Percentiles rank a stretch among this genome's conserved stretches.
Conservation (phyloP, 805 yeast species). For the Wickerhamiella galacta region DNA sequence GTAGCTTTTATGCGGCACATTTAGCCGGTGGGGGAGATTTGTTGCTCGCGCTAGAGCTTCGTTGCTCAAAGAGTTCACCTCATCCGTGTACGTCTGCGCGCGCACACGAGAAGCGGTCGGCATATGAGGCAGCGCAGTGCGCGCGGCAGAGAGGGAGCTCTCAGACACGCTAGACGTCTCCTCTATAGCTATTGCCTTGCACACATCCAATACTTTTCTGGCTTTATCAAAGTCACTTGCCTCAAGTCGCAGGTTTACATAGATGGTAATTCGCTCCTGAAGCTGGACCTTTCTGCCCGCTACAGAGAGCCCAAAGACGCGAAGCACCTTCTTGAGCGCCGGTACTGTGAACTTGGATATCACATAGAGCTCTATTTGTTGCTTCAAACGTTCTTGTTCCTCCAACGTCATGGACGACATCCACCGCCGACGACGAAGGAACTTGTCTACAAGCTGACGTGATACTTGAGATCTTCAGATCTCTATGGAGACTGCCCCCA, state of each 20-base stretch:
- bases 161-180: too few relatives aligned
- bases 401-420: too few relatives aligned
- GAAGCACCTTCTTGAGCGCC: slow-evolving; percentile 18
- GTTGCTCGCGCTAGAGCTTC: too few relatives aligned
- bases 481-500: too few relatives aligned
- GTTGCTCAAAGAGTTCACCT: too few relatives aligned
- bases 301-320: slow-evolving; percentile 27
- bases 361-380: not conserved
- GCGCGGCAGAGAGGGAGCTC: too few relatives aligned
- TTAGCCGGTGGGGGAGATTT: not conserved
- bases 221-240: not conserved
- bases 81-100: too few relatives aligned
- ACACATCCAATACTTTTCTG: not conserved
- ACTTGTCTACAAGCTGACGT: too few relatives aligned
- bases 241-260: not conserved
- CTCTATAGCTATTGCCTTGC: not conserved
- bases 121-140: too few relatives aligned
- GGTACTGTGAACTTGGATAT: slow-evolving; percentile 9
- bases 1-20: not conserved
- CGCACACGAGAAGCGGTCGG: too few relatives aligned
- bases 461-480: too few relatives aligned
- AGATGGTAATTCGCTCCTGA: slow-evolving; percentile 32
- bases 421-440: too few relatives aligned
- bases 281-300: slow-evolving; percentile 49
- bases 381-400: not conserved